These are phyloP conservation scores for Malassezia sympodialis DNA, from an alignment of 1,284 basidiomycete genomes.

Conservation along the genomic window DNA sequence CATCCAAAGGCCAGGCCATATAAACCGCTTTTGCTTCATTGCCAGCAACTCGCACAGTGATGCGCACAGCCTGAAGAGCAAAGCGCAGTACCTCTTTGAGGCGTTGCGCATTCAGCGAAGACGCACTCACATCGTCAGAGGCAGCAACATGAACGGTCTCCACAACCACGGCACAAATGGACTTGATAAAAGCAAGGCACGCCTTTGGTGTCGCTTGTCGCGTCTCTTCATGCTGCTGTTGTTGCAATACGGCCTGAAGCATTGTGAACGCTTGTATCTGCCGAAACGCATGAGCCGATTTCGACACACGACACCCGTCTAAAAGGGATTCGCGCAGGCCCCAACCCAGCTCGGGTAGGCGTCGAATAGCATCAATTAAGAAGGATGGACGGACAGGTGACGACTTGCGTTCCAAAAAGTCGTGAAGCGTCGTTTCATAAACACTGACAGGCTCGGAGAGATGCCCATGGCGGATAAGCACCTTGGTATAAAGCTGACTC, in stretches of 20 bases:
- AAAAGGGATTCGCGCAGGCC: slow-evolving; percentile 57
- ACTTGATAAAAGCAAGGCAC: slow-evolving; percentile 54
- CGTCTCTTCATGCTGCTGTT: slow-evolving; percentile 46
- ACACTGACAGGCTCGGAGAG: slow-evolving; percentile 24
- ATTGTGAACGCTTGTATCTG: slow-evolving; percentile 62
- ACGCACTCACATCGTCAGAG: slow-evolving; percentile 49
- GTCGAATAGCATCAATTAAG: slow-evolving; percentile 67
- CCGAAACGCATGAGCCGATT: slow-evolving; percentile 26
- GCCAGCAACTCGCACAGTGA: slow-evolving; percentile 53
- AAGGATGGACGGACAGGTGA: slow-evolving; percentile 66
- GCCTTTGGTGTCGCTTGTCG: slow-evolving; percentile 47
- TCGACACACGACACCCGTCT: slow-evolving; percentile 48
- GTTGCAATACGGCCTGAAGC: slow-evolving; percentile 59
- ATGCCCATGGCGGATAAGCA: slow-evolving; percentile 16
- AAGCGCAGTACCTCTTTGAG: slow-evolving; percentile 72
- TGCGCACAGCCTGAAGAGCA: slow-evolving; percentile 59
- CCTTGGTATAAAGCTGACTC: slow-evolving; percentile 60
- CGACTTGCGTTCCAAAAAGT: slow-evolving; percentile 71
- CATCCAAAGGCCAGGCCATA: slow-evolving; percentile 48
- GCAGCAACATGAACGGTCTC: slow-evolving; percentile 55
- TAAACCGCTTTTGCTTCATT: slow-evolving; percentile 8
- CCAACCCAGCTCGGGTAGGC: slow-evolving; percentile 64
- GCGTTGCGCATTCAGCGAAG: slow-evolving; percentile 57
- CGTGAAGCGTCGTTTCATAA: slow-evolving; percentile 63
- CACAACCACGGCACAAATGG: slow-evolving; percentile 55